A percentile compares a stretch with the other conserved stretches of the same genome.
These are phyloP conservation scores for Pseudofabraea citricarpa DNA, from an alignment of 2,329 filamentous ascomycete genomes.

Conservation along the genomic window DNA sequence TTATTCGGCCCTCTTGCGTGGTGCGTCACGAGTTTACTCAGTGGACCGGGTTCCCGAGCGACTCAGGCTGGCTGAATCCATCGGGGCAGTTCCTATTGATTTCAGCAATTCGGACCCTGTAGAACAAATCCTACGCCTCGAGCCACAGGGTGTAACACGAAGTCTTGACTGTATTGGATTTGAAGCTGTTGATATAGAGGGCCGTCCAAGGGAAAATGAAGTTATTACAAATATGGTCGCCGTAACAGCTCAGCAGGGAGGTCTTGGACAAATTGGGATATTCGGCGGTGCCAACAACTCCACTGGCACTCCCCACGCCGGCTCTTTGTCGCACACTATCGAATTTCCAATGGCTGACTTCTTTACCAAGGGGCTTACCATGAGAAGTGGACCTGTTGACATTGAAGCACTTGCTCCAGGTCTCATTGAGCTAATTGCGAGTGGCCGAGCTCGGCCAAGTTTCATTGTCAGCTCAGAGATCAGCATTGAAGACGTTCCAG, in stretches of 20 bases:
- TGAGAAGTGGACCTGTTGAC: constrained; percentile 1
- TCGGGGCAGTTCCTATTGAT: constrained; percentile 32
- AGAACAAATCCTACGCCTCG: constrained; percentile 23
- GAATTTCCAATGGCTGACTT: not conserved
- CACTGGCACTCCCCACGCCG: not conserved
- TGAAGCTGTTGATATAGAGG: constrained; percentile 16
- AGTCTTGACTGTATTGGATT: constrained; percentile 22
- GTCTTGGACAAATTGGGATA: not conserved
- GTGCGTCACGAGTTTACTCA: constrained; percentile 27
- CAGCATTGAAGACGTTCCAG: constrained; percentile 1
- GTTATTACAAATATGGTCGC: constrained; percentile 17
- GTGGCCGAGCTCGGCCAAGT: not conserved
- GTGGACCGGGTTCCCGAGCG: constrained; percentile 25
- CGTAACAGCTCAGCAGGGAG: constrained; percentile 11
- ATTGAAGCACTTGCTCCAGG: not conserved
- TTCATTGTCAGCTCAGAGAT: not conserved
- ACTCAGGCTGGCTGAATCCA: constrained; percentile 21
- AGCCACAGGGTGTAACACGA: constrained; percentile 20
- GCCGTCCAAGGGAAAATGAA: constrained; percentile 15
- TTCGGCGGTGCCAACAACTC: not conserved
- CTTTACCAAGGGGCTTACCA: constrained; percentile 1
- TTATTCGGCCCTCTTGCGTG: constrained; percentile 29
- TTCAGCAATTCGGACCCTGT: constrained; percentile 25
- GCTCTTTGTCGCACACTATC: not conserved
- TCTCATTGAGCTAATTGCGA: not conserved